Evolutionary conservation across 306 rosid genomes (phyloP), one percentile per base, ranked within the genome.

Genomic region (Acacia crassicarpa): DNA sequence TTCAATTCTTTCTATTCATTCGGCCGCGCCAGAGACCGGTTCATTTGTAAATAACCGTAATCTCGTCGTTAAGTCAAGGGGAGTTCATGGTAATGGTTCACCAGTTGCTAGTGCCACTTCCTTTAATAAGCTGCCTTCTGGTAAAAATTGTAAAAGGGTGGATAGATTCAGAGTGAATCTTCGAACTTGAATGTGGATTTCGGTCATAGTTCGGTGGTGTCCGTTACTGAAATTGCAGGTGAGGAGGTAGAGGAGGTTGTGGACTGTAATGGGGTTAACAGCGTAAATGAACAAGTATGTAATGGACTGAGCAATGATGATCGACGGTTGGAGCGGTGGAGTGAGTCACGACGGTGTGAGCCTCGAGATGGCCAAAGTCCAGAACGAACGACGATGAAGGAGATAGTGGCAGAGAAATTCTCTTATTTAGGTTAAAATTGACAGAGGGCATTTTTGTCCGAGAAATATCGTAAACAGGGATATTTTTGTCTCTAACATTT

Each of bases 71-170:
- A 88, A 90, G 82, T 82, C 90, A 41, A 59, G 83, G 68, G 78
- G 90, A n/a, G 76, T 85, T 38, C 56, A 80, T 79, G 83, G 87
- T 70, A 82, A 72, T 54, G 91, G 88, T 68, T 77, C 83, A 59
- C 75, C 89, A 38, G 81, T 81, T 78, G 83, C 83, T 72, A 65
- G 72, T 41, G 74, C 74, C 38, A 72, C 86, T 63, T 77, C 87
- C 33, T 87, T 74, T 41, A 84, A 86, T 69, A 91, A 88, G 80
- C 91, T 86, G 23, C 93, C 92, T 45, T 81, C 85, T 6, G 89
- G 91, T 35, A 83, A 83, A 80, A 85, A 70, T 56, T 30, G 90
- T 75, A 82, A 59, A 75, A 77, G 84, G 84, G 74, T 62, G 44
- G 91, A 86, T 63, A 83, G 82, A 85, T 80, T 85, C 88, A 80